These are phyloP conservation scores for Rhododendron simsii DNA, from an alignment of 148 eudicot species.

Conservation along the genomic window DNA sequence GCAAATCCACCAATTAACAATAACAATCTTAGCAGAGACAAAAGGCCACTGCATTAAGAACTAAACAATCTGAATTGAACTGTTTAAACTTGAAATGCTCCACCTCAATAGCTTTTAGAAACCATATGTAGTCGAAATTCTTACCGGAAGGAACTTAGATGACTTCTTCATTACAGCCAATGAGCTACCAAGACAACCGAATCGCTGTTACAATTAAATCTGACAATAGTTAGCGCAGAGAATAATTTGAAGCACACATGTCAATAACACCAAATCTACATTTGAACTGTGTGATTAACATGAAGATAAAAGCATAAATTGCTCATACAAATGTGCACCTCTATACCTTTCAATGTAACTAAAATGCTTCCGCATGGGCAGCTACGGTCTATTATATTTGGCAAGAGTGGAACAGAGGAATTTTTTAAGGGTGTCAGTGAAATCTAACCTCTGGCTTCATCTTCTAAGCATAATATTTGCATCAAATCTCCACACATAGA, in stretches of 20 bases:
- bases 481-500: neutral
- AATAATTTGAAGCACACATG: neutral
- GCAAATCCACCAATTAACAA: neutral
- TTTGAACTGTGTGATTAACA: neutral
- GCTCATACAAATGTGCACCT: neutral
- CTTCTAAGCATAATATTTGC: neutral
- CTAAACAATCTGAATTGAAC: neutral
- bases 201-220: constrained; percentile 52
- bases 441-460: neutral
- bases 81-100: neutral
- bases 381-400: neutral
- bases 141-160: constrained; percentile 69
- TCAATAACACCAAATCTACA: neutral
- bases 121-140: constrained; percentile 14
- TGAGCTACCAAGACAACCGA: constrained; percentile 92
- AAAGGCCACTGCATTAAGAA: neutral
- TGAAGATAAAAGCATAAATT: neutral
- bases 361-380: neutral
- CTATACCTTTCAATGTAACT: neutral
- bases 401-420: neutral
- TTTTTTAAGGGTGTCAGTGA: neutral
- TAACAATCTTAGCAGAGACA: neutral
- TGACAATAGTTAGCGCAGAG: neutral
- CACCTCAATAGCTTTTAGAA: neutral
- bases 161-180: constrained; percentile 79